A percentile compares a stretch with the other conserved stretches of the same genome.
These are phyloP conservation scores for Ehretia macrophylla DNA, from an alignment of 257 asterid genomes.

Conservation along the genomic window DNA sequence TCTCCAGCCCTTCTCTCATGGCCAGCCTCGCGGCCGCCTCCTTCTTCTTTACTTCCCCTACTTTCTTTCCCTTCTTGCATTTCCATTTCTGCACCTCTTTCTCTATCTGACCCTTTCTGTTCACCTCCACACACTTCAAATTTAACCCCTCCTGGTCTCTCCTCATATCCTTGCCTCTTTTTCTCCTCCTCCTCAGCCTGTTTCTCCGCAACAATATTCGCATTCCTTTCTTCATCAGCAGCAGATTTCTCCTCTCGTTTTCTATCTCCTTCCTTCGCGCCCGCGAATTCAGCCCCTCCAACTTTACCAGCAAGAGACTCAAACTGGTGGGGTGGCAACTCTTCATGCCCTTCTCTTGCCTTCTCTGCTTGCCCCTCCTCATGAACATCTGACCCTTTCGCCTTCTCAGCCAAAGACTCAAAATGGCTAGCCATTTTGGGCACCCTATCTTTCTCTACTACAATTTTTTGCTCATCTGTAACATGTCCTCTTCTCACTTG, in stretches of 20 bases:
- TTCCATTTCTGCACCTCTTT: not conserved
- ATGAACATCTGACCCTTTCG: conserved; percentile 3
- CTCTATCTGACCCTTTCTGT: not conserved
- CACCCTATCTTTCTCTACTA: conserved; percentile 49
- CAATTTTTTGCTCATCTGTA: conserved; percentile 20
- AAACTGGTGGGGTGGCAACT: conserved; percentile 12
- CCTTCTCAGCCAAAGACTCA: conserved; percentile 43
- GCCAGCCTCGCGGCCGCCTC: not conserved
- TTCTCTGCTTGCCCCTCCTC: no score
- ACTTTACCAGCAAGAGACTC: conserved; percentile 28
- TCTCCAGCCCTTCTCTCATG: conserved; percentile 1
- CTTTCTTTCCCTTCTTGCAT: not conserved
- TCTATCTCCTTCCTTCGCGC: not conserved
- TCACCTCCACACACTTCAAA: conserved; percentile 11
- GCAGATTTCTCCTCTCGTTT: conserved; percentile 1
- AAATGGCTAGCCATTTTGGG: conserved; percentile 47
- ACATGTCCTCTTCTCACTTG: conserved; percentile 42
- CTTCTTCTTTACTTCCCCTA: not conserved
- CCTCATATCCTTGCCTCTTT: conserved; percentile 5
- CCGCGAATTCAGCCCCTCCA: conserved; percentile 13
- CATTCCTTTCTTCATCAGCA: not conserved
- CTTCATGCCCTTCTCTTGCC: conserved; percentile 4
- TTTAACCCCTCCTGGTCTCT: conserved; percentile 18
- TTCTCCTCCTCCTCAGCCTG: no score
- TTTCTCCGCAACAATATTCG: not conserved